These are phyloP conservation scores for Rhizopus delemar DNA, from an alignment of 371 early-diverging fungal species.

Conservation along the genomic window DNA sequence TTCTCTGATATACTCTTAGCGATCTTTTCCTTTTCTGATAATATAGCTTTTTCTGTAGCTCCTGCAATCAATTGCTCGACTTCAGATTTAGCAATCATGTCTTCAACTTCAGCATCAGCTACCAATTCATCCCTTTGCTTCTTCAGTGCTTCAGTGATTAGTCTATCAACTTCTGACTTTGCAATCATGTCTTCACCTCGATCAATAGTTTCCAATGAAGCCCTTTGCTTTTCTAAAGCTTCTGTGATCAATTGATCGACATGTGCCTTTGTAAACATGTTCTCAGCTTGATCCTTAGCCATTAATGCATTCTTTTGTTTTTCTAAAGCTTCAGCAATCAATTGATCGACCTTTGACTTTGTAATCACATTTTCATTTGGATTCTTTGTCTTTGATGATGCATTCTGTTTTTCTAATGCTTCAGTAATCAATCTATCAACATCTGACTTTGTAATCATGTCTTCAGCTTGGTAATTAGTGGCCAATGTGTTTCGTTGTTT, in stretches of 20 bases:
- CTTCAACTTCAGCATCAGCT: not conserved
- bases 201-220: not conserved
- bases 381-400: not conserved
- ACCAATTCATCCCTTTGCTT: slow-evolving; percentile 5
- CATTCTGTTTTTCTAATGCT: slow-evolving; percentile 10
- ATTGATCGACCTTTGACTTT: not conserved
- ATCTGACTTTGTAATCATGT: not conserved
- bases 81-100: not conserved
- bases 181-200: not conserved
- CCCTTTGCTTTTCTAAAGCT: slow-evolving; percentile 13
- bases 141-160: slow-evolving; percentile 7
- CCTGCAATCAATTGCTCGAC: slow-evolving; percentile 3
- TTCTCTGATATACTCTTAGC: slow-evolving; percentile 3
- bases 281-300: not conserved
- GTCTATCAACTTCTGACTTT: not conserved
- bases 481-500: slow-evolving; percentile 1
- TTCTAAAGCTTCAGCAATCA: not conserved
- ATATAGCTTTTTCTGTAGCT: slow-evolving; percentile 2
- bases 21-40: not conserved
- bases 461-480: not conserved
- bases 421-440: not conserved
- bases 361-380: not conserved
- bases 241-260: not conserved
- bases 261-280: not conserved
- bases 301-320: not conserved